phyloP scores from a whole-genome alignment of 2,329 filamentous ascomycete species.

The Orbilia javanica region DNA sequence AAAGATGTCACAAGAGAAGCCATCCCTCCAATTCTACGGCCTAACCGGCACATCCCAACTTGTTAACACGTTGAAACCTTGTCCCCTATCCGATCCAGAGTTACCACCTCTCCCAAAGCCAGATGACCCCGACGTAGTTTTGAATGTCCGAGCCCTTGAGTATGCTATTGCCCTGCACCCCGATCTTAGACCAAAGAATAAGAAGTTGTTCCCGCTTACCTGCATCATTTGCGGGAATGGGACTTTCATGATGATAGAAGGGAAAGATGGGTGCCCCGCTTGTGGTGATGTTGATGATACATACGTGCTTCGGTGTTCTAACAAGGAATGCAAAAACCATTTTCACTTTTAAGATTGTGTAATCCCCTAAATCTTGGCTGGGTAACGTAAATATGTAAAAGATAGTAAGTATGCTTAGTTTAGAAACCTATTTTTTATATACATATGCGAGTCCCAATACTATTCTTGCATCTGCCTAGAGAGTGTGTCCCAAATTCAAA shows the following conservation, averaged over 20 bases:
- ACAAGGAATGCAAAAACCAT: conserved; percentile 23
- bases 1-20: not conserved
- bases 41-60: not conserved
- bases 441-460: no score
- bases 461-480: no score
- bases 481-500: no score
- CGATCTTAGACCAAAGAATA: not conserved
- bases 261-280: not conserved
- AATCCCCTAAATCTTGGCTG: no score
- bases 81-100: not conserved
- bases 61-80: not conserved
- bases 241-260: not conserved
- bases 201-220: not conserved
- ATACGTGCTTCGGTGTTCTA: conserved; percentile 15
- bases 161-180: conserved; percentile 1
- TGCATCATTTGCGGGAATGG: conserved; percentile 10
- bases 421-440: no score
- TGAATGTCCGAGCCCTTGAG: conserved; percentile 3
- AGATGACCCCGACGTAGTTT: not conserved
- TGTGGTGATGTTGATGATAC: not conserved
- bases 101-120: not conserved
- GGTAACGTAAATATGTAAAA: no score
- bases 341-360: conserved; percentile 15
- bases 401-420: no score
- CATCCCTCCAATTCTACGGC: not conserved